Evolutionary conservation across 2,329 filamentous ascomycete genomes (phyloP).

Genomic region (Claviceps capensis): DNA sequence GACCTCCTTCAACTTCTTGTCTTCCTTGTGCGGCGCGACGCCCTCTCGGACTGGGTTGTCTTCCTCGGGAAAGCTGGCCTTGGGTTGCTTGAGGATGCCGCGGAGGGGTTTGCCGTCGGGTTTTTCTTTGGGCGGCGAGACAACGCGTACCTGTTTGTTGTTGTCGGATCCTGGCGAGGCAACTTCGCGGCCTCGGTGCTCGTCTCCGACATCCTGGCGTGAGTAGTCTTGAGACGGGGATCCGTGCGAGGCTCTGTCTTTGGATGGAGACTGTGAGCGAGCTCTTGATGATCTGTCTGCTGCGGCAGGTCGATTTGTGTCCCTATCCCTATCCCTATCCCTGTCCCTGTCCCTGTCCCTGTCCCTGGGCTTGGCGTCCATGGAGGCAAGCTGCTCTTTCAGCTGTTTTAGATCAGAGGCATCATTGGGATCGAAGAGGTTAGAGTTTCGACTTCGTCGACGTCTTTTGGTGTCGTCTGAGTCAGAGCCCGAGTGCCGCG

Average conservation of each 20-base stretch:
- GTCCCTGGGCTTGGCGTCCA: conserved; percentile 16
- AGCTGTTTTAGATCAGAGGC: conserved; percentile 34
- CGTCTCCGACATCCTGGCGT: conserved; percentile 11
- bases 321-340: conserved; percentile 6
- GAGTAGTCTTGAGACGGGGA: conserved; percentile 5
- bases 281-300: conserved; percentile 3
- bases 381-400: conserved; percentile 35
- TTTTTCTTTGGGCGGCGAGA: conserved; percentile 55
- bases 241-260: conserved; percentile 7
- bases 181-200: conserved; percentile 29
- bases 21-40: conserved; percentile 85
- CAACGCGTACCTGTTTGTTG: conserved; percentile 48
- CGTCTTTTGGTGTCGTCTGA: conserved; percentile 28
- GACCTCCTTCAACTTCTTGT: conserved; percentile 56
- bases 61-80: conserved; percentile 74
- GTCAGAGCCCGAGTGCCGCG: conserved; percentile 19
- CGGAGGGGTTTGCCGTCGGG: conserved; percentile 57
- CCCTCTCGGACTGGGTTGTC: conserved; percentile 73
- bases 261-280: conserved; percentile 10
- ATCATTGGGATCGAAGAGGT: conserved; percentile 39
- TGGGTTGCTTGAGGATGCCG: conserved; percentile 76
- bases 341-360: conserved; percentile 6
- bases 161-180: conserved; percentile 22
- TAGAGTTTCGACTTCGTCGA: conserved; percentile 24
- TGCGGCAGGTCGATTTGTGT: background rate